Percentiles rank a stretch among this genome's conserved stretches.
Conservation (phyloP, 1,284 basidiomycete genomes). For the Pseudozyma flocculosa region DNA sequence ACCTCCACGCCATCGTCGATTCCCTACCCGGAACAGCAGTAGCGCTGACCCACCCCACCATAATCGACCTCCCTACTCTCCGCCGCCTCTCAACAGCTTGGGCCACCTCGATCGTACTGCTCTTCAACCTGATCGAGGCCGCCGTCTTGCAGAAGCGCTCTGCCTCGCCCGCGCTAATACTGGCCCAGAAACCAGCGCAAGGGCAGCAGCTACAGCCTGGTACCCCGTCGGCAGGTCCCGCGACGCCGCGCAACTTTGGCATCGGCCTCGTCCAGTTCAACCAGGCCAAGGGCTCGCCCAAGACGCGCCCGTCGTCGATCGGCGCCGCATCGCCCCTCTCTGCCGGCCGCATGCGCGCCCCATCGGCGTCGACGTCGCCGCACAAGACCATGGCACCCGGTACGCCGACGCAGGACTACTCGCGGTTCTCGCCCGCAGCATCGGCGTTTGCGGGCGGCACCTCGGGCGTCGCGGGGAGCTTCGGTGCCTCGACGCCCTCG, state of each 20-base stretch:
- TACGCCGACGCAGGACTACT: conserved; percentile 11
- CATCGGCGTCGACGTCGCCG: background rate
- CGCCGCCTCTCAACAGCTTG: conserved; percentile 5
- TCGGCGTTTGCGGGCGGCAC: background rate
- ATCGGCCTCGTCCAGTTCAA: background rate
- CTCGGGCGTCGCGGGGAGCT: no score
- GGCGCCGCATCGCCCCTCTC: conserved; percentile 29
- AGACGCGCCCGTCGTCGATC: conserved; percentile 16
- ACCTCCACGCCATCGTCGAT: no score
- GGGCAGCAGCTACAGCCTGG: no score
- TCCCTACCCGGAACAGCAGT: no score
- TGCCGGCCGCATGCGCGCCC: background rate
- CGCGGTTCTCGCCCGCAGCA: conserved; percentile 20
- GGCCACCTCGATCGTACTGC: conserved; percentile 22
- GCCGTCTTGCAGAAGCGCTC: background rate
- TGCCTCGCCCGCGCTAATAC: background rate
- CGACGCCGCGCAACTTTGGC: background rate
- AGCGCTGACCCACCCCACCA: no score
- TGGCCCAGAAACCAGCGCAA: background rate
- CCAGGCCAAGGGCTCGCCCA: conserved; percentile 22
- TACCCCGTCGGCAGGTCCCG: no score
- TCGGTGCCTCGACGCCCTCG: background rate
- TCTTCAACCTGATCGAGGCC: conserved; percentile 31
- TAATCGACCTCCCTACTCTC: background rate
- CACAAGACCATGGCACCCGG: background rate